Evolutionary conservation across 176 grass and related monocot genomes (phyloP).

Genomic region (Oryza longistaminata): DNA sequence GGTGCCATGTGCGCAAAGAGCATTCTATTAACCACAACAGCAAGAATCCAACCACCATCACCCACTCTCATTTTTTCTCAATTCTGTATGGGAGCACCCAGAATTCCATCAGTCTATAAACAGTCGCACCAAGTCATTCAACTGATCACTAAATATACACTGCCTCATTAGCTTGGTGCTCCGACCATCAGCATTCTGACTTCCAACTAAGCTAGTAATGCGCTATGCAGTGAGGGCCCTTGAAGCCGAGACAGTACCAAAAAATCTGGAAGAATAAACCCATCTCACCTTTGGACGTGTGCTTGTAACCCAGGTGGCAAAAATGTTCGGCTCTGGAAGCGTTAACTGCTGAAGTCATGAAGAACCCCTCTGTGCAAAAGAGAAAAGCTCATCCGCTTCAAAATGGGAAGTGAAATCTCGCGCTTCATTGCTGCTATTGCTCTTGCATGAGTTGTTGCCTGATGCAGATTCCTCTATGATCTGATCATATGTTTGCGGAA

Average conservation of each 20-base stretch:
- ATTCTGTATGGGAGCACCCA: constrained; percentile 46
- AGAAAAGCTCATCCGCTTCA: constrained; percentile 35
- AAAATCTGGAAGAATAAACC: constrained; percentile 46
- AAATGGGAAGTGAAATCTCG: background rate
- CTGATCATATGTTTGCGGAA: constrained; percentile 55
- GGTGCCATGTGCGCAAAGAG: background rate
- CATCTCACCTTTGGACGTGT: constrained; percentile 29
- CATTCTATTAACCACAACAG: constrained; percentile 32
- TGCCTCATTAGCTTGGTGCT: constrained; percentile 41
- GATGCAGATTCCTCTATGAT: constrained; percentile 67
- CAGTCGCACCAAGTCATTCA: constrained; percentile 43
- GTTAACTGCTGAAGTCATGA: background rate
- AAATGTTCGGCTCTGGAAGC: constrained; percentile 32
- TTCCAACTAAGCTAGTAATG: constrained; percentile 15
- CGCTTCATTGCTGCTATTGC: constrained; percentile 52
- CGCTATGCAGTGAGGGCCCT: background rate
- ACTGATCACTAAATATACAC: constrained; percentile 55
- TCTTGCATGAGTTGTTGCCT: constrained; percentile 63
- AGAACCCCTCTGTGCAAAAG: constrained; percentile 54
- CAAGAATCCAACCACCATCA: constrained; percentile 32
- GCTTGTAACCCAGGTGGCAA: constrained; percentile 31
- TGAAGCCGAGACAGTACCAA: constrained; percentile 40
- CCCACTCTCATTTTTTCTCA: constrained; percentile 7
- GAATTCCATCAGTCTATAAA: constrained; percentile 51
- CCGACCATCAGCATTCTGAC: constrained; percentile 38